A percentile compares a stretch with the other conserved stretches of the same genome.
These are phyloP conservation scores for Lithocarpus polystachyus DNA, from an alignment of 306 rosid genomes.

Conservation along the genomic window DNA sequence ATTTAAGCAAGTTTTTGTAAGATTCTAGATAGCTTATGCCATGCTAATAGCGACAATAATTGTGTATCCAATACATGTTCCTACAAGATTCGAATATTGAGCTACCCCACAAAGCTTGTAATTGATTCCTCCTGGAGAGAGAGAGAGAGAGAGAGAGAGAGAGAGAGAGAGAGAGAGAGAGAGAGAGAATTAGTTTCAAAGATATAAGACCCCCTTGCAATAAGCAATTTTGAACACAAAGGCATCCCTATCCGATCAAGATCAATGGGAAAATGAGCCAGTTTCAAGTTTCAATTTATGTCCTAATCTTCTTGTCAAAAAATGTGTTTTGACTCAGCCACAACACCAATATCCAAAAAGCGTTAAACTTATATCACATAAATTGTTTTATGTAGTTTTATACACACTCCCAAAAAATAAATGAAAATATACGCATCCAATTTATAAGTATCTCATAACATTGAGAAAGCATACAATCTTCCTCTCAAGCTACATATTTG, in stretches of 20 bases:
- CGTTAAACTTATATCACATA: too few species aligned
- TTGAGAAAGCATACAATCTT: too few species aligned
- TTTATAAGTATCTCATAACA: too few species aligned
- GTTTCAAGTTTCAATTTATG: background rate
- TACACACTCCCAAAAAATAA: too few species aligned
- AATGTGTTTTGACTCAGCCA: background rate
- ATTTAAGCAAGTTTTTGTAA: background rate
- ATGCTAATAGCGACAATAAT: conserved; percentile 30
- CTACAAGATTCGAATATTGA: conserved; percentile 16
- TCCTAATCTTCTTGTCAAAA: background rate
- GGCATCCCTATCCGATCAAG: background rate
- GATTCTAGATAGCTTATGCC: background rate
- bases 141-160: background rate
- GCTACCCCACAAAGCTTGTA: conserved; percentile 17
- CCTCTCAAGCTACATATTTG: too few species aligned
- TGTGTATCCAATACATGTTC: conserved; percentile 26
- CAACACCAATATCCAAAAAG: background rate
- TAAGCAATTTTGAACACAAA: background rate
- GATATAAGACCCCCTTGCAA: background rate
- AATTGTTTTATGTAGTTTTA: too few species aligned
- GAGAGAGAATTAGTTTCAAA: background rate
- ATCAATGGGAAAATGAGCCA: background rate
- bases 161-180: background rate
- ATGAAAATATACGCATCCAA: too few species aligned
- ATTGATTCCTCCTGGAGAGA: conserved; percentile 2